These are phyloP conservation scores for Naganishia antarctica DNA, from an alignment of 768 basidiomycete genomes.

Conservation along the genomic window DNA sequence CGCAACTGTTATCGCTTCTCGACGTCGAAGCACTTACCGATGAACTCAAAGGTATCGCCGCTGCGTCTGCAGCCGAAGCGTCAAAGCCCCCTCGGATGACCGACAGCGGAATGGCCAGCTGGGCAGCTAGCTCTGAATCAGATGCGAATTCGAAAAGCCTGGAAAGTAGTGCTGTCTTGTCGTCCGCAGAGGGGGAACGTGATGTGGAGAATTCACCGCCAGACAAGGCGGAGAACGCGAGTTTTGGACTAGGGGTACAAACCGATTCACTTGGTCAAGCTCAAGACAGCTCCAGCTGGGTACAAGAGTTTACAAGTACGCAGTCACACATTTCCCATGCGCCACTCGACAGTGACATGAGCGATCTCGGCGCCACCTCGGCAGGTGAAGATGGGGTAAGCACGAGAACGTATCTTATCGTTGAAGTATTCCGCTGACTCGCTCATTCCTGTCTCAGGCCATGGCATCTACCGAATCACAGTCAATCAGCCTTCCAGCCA, in stretches of 20 bases:
- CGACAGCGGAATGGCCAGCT: slow-evolving; percentile 18
- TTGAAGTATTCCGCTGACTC: no score
- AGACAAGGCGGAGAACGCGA: background rate
- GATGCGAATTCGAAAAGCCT: slow-evolving; percentile 15
- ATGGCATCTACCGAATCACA: slow-evolving; percentile 36
- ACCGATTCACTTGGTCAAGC: background rate
- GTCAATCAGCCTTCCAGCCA: slow-evolving; percentile 40
- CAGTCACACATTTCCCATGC: background rate
- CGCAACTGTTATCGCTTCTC: slow-evolving; percentile 37
- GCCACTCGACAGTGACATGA: slow-evolving; percentile 12
- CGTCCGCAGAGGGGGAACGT: background rate
- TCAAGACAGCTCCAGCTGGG: slow-evolving; percentile 1
- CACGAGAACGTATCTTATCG: no score
- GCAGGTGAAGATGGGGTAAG: slow-evolving; percentile 24
- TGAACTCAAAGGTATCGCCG: slow-evolving; percentile 30
- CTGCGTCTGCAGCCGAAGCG: background rate
- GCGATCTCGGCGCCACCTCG: slow-evolving; percentile 13
- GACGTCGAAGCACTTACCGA: slow-evolving; percentile 40
- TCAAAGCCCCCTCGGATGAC: slow-evolving; percentile 14
- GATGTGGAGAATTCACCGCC: background rate
- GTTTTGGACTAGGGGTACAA: background rate
- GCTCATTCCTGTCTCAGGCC: slow-evolving; percentile 32
- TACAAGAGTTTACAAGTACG: slow-evolving; percentile 1
- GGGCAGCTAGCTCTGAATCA: slow-evolving; percentile 19
- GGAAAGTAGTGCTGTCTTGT: slow-evolving; percentile 13